These are phyloP conservation scores for Micractinium conductrix DNA, from an alignment of 139 green algal species.

Conservation along the genomic window DNA sequence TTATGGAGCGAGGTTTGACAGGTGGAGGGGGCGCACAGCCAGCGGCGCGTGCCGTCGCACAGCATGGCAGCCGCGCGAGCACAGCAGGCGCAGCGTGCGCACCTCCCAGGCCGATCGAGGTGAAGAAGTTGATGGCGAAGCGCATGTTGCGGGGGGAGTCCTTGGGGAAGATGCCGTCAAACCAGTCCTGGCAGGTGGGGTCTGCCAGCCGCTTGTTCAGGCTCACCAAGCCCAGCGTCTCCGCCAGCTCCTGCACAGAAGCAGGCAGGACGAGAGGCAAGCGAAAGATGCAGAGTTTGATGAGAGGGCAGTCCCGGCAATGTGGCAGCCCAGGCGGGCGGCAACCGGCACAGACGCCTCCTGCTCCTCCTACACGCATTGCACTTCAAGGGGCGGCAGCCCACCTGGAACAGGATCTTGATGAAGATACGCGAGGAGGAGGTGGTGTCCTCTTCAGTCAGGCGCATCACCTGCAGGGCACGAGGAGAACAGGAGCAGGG, in stretches of 20 bases:
- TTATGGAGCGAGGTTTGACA: background rate
- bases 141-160: conserved; percentile 88
- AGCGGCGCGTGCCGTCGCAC: background rate
- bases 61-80: background rate
- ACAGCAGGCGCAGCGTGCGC: background rate
- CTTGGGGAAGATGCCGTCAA: conserved; percentile 92
- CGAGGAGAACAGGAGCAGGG: no score
- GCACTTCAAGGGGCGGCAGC: no score
- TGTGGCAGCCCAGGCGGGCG: no score
- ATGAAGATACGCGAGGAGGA: conserved; percentile 98
- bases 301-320: no score
- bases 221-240: conserved; percentile 87
- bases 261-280: no score
- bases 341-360: no score
- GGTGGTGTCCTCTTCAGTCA: conserved; percentile 99
- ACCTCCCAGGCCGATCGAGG: conserved; percentile 95
- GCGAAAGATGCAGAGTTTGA: no score
- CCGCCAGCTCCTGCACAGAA: conserved; percentile 92
- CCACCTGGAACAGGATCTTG: conserved; percentile 97
- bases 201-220: conserved; percentile 91
- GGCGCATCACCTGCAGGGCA: conserved; percentile 66
- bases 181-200: conserved; percentile 60
- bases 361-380: no score
- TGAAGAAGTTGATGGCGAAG: conserved; percentile 99
- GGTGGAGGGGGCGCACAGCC: background rate